phyloP scores from a whole-genome alignment of 2,329 filamentous ascomycete genomes.

The Claviceps maximensis region DNA sequence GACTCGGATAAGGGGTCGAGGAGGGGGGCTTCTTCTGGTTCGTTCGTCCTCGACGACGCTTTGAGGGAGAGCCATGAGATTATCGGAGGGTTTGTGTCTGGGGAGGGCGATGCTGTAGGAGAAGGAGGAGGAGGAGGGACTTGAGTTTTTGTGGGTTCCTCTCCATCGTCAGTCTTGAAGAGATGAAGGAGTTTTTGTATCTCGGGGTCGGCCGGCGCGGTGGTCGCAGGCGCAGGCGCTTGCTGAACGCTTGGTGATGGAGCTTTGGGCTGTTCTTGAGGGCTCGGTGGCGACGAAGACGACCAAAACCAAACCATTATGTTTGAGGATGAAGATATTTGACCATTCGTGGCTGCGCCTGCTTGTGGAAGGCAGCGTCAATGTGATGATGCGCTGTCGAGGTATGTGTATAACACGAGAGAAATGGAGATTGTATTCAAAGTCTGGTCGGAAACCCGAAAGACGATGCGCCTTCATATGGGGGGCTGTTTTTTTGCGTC shows the following conservation, averaged over 20 bases:
- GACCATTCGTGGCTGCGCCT: too few relatives aligned
- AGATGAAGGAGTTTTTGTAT: constrained; percentile 40
- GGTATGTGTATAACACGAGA: too few relatives aligned
- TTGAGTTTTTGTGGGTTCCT: constrained; percentile 14
- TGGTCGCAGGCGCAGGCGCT: constrained; percentile 14
- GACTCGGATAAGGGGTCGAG: constrained; percentile 45
- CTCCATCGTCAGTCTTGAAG: constrained; percentile 20
- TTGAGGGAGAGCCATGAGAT: constrained; percentile 23
- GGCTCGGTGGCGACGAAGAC: constrained; percentile 18
- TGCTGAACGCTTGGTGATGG: constrained; percentile 9
- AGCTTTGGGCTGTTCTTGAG: constrained; percentile 10
- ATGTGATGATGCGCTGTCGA: background rate
- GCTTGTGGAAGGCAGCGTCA: background rate
- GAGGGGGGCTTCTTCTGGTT: constrained; percentile 13
- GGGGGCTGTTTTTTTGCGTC: background rate
- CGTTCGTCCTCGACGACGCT: constrained; percentile 14
- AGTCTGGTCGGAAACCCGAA: background rate
- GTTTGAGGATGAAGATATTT: background rate
- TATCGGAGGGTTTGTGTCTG: constrained; percentile 19
- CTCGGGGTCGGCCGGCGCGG: constrained; percentile 31
- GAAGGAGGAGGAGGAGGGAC: constrained; percentile 6
- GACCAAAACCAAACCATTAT: constrained; percentile 53
- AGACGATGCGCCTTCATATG: background rate
- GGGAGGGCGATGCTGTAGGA: constrained; percentile 11
- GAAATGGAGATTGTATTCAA: background rate